phyloP scores from a whole-genome alignment of 2,329 filamentous ascomycete species.

The Venturiaceae sp. region DNA sequence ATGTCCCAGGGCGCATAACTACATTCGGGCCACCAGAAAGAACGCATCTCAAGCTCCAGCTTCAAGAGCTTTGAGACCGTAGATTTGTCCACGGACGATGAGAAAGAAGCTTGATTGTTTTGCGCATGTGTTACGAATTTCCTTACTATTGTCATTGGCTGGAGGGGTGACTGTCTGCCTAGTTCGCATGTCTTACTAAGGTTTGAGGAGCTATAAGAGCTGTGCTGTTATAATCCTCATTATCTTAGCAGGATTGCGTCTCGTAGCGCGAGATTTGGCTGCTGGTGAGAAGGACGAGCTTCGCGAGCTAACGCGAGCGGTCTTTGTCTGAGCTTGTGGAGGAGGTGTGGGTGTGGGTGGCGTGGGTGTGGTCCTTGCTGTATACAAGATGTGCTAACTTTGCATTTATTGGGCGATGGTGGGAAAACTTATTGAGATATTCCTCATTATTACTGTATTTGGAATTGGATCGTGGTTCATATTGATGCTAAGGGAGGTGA shows the following conservation, averaged over 20 bases:
- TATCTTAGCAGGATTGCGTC: neutral
- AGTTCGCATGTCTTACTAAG: neutral
- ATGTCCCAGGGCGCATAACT: constrained; percentile 3
- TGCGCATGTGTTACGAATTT: neutral
- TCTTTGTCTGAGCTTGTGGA: neutral
- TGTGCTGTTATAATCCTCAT: neutral
- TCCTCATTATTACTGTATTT: neutral
- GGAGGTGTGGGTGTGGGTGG: neutral
- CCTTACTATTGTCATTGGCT: neutral
- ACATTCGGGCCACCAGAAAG: neutral
- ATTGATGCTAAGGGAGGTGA: too few species aligned
- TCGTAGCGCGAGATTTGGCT: neutral
- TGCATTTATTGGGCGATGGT: neutral
- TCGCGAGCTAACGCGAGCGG: too few species aligned
- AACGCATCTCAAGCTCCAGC: neutral
- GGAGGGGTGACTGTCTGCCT: too few species aligned
- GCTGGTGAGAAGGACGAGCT: neutral
- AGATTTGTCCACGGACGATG: neutral
- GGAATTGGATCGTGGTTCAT: too few species aligned
- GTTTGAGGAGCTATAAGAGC: neutral
- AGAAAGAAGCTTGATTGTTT: neutral
- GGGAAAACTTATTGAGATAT: neutral
- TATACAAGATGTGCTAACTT: too few species aligned
- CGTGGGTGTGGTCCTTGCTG: neutral
- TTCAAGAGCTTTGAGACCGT: neutral